phyloP scores from a whole-genome alignment of 2,329 filamentous ascomycete genomes.

The Cylindrodendrum hubeiense region DNA sequence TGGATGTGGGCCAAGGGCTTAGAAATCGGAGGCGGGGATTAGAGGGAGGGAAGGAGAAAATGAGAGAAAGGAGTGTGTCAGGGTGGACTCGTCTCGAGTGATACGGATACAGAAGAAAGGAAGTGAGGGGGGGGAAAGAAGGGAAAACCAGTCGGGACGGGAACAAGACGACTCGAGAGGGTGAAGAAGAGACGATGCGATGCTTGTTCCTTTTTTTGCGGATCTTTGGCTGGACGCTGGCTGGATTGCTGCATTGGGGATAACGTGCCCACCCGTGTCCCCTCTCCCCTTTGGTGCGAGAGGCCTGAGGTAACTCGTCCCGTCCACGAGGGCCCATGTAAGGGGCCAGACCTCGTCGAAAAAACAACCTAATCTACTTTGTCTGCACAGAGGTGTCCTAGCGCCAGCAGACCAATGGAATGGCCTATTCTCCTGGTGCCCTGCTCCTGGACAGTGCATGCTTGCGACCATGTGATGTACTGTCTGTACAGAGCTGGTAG shows the following conservation, averaged over 20 bases:
- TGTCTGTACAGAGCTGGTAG: neutral
- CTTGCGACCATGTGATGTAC: neutral
- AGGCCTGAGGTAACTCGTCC: neutral
- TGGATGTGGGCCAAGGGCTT: slow-evolving; percentile 22
- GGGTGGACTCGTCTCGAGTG: slow-evolving; percentile 7
- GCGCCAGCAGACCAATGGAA: slow-evolving; percentile 1
- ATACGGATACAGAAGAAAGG: slow-evolving; percentile 20
- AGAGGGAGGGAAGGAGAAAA: slow-evolving; percentile 15
- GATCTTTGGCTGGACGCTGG: slow-evolving; percentile 9
- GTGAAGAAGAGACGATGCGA: slow-evolving; percentile 20
- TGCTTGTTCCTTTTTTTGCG: slow-evolving; percentile 33
- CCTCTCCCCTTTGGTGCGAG: neutral
- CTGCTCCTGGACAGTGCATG: neutral
- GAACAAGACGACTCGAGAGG: slow-evolving; percentile 22
- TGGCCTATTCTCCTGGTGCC: neutral
- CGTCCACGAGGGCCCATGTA: neutral
- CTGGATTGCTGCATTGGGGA: slow-evolving; percentile 22
- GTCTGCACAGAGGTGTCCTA: neutral
- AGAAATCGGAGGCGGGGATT: slow-evolving; percentile 23
- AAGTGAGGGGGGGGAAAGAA: slow-evolving; percentile 35
- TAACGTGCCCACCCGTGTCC: slow-evolving; percentile 23
- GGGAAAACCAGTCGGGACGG: slow-evolving; percentile 21
- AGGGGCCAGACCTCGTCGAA: slow-evolving; percentile 3
- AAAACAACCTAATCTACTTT: slow-evolving; percentile 4
- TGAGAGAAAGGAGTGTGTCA: slow-evolving; percentile 28